Percentiles rank a stretch among this genome's conserved stretches.
phyloP scores from a whole-genome alignment of 805 yeast genomes.

The Wickerhamomyces chambardii region DNA sequence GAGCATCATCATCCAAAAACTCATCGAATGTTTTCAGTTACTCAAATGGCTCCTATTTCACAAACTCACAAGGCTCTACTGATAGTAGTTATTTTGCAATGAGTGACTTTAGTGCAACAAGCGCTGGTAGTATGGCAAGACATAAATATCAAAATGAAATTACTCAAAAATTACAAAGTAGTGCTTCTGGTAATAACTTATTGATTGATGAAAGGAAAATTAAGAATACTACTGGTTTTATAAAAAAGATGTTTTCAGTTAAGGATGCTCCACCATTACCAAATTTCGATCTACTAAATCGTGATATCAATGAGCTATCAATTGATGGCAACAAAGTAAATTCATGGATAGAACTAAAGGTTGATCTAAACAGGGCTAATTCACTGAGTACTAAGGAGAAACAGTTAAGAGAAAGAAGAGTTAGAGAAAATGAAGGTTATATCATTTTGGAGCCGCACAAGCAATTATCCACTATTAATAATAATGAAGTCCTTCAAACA shows the following conservation, averaged over 20 bases:
- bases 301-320: conserved; percentile 9
- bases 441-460: conserved; percentile 56
- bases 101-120: conserved; percentile 76
- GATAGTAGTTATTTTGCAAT: conserved; percentile 30
- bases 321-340: conserved; percentile 30
- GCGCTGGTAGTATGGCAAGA: conserved; percentile 79
- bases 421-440: conserved; percentile 49
- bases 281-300: conserved; percentile 11
- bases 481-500: conserved; percentile 32
- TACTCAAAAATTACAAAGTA: conserved; percentile 9
- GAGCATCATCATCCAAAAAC: conserved; percentile 7
- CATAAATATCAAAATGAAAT: conserved; percentile 45
- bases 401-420: conserved; percentile 58
- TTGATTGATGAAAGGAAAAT: conserved; percentile 14
- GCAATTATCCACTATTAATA: conserved; percentile 32
- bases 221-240: conserved; percentile 15
- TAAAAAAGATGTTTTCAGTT: conserved; percentile 22
- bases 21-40: conserved; percentile 19
- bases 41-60: conserved; percentile 36
- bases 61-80: conserved; percentile 35
- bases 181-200: conserved; percentile 19
- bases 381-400: conserved; percentile 63
- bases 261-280: conserved; percentile 17
- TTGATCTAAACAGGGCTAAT: conserved; percentile 65
- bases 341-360: conserved; percentile 42